Base-by-base conservation (phyloP, 345 rosid species). In the Salix udensis region DNA sequence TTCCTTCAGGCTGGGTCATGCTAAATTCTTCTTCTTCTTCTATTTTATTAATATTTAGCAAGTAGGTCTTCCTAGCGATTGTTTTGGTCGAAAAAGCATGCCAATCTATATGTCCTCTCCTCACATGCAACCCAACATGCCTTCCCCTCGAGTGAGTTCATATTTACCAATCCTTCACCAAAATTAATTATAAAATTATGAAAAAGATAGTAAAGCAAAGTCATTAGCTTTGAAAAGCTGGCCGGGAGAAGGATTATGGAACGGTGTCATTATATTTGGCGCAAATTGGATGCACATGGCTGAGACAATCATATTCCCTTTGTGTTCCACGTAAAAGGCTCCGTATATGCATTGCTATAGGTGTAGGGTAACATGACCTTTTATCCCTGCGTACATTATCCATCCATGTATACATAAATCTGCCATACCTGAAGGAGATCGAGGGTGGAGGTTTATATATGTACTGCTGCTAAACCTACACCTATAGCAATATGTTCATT, bases 111-210 rank as follows among this genome's bases (percentile, higher is more conserved):
- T 86, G 79, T 78, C 77, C 77, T 67, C 91, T 67, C 91, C 13
- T 67, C 91, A 88, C 91, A 88, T 88, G 91, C 88, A 78, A 68
- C 88, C 87, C 89, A 88, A 86, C 86, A 76, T 28, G 31, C 19
- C 60, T 71, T 65, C 28, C 68, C 46, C 65, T 73, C 79, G 30
- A 64, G 31, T 62, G 61, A 68, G 71, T 42, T 37, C 72, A 58
- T 34, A 44, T 52, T 10, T 58, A 48, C 72, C 58, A 68, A 65
- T 52, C 71, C 73, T 61, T 73, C 66, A 39, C 16, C 16, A 40
- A 72, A 67, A 26, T 72, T 42, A 67, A 26, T 72, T 42, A 36
- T 48, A 73, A 70, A 66, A 69, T 40, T 23, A 74, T 36, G 23
- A 73, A 79, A 82, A 84, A 69, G 52, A 77, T 28, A 64, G 58